Evolutionary conservation across 495 filamentous ascomycete species (phyloP).

Genomic region (Podospora didyma): DNA sequence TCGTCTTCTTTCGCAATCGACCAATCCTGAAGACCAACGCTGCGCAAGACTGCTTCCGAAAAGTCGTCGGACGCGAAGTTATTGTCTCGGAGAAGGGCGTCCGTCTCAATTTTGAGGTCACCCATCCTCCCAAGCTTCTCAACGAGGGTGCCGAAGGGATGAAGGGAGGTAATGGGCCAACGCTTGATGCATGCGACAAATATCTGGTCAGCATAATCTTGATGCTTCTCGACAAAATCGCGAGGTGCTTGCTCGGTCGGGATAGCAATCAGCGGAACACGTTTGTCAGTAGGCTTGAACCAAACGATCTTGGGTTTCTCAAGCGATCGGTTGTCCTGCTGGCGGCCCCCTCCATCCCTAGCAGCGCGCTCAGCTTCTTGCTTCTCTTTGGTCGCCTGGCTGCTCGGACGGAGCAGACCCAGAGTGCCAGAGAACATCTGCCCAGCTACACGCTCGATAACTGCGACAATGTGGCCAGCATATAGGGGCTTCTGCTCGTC

Average conservation of each 20-base stretch:
- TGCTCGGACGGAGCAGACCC: conserved; percentile 89
- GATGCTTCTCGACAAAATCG: conserved; percentile 98
- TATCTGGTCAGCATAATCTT: conserved; percentile 94
- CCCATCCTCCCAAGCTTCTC: conserved; percentile 98
- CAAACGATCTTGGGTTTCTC: conserved; percentile 99
- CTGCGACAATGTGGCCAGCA: conserved; percentile 93
- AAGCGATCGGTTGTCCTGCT: conserved; percentile 72
- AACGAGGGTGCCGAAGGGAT: conserved; percentile 95
- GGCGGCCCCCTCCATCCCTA: conserved; percentile 77
- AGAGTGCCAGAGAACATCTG: conserved; percentile 99
- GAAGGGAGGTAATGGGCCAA: conserved; percentile 98
- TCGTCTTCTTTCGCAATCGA: conserved; percentile 78
- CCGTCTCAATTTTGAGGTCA: conserved; percentile 92
- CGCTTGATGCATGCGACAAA: conserved; percentile 99
- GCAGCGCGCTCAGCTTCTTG: conserved; percentile 94
- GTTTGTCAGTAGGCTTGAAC: conserved; percentile 99
- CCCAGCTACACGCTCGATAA: conserved; percentile 92
- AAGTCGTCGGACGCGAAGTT: conserved; percentile 98
- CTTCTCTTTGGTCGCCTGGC: conserved; percentile 99
- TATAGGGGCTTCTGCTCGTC: conserved; percentile 97
- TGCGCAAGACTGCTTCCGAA: conserved; percentile 90
- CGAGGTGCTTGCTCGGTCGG: conserved; percentile 96
- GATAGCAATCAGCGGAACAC: conserved; percentile 95
- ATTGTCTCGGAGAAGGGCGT: conserved; percentile 94
- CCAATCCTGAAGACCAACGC: conserved; percentile 89